A percentile compares a stretch with the other conserved stretches of the same genome.
Conservation (phyloP, 805 yeast species). For the Barnettozyma salicaria region DNA sequence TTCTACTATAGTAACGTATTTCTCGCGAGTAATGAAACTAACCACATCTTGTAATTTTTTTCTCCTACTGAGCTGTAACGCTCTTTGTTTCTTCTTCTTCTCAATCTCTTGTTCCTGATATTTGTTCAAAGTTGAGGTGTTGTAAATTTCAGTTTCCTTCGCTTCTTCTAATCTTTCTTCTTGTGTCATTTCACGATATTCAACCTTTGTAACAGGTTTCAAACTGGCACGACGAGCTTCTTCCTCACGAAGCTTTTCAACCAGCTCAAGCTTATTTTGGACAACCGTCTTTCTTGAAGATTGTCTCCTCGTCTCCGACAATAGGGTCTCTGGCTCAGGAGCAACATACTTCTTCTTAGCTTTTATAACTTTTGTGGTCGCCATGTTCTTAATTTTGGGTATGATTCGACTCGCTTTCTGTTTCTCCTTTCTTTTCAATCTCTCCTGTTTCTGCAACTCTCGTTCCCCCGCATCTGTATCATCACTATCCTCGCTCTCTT, state of each 20-base stretch:
- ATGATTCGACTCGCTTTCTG: constrained; percentile 24
- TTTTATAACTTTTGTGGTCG: constrained; percentile 21
- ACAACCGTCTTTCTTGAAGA: constrained; percentile 76
- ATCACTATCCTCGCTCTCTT: not conserved
- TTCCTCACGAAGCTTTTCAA: constrained; percentile 61
- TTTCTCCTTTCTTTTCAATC: constrained; percentile 29
- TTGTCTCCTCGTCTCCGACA: constrained; percentile 53
- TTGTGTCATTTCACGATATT: constrained; percentile 39
- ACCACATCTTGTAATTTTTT: constrained; percentile 54
- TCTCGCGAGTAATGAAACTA: constrained; percentile 43
- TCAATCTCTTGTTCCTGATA: constrained; percentile 82
- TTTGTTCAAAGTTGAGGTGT: constrained; percentile 62
- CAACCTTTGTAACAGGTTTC: constrained; percentile 36
- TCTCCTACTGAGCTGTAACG: constrained; percentile 60
- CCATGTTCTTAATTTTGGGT: constrained; percentile 31
- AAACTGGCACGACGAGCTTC: constrained; percentile 50
- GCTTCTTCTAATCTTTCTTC: constrained; percentile 64
- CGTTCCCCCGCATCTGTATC: constrained; percentile 66
- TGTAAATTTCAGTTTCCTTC: constrained; percentile 72
- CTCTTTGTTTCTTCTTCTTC: constrained; percentile 72
- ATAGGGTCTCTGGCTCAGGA: constrained; percentile 45
- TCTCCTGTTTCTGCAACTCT: constrained; percentile 46
- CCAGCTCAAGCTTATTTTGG: constrained; percentile 69
- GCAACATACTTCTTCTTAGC: constrained; percentile 30
- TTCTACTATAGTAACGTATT: constrained; percentile 54